phyloP scores from a whole-genome alignment of 192 early-diverging fungal species.

The Diversispora epigaea region DNA sequence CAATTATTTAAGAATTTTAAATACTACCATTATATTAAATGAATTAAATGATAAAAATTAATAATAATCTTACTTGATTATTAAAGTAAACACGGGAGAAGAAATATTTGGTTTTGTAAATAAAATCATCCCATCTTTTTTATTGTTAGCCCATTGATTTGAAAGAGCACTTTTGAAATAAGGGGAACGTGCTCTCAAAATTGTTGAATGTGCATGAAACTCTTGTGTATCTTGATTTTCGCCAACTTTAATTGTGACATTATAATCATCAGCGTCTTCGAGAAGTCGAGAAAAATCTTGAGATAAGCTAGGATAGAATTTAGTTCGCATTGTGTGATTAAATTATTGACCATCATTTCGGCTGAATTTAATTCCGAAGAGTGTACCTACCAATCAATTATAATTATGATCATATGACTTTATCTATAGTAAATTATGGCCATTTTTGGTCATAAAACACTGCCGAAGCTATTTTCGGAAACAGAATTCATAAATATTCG shows the following conservation, averaged over 20 bases:
- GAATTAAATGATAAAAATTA: background rate
- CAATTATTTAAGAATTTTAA: background rate
- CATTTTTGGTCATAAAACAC: too few species aligned
- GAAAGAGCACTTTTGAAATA: constrained; percentile 21
- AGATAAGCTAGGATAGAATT: background rate
- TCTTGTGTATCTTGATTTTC: background rate
- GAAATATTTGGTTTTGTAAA: constrained; percentile 31
- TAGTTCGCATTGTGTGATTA: background rate
- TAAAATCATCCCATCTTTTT: constrained; percentile 19
- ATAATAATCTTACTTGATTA: too few species aligned
- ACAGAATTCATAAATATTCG: too few species aligned
- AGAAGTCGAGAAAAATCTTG: background rate
- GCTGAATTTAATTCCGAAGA: too few species aligned
- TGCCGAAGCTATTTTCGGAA: too few species aligned
- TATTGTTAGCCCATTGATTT: background rate
- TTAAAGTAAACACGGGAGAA: constrained; percentile 1
- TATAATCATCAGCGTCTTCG: background rate
- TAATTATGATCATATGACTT: too few species aligned
- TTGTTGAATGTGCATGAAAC: constrained; percentile 7
- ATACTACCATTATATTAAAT: too few species aligned
- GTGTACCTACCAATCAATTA: too few species aligned
- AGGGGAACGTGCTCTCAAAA: constrained; percentile 17
- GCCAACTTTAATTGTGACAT: constrained; percentile 18
- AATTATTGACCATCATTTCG: too few species aligned
- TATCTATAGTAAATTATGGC: too few species aligned